Base-by-base conservation (phyloP, 2,329 filamentous ascomycete species). In the Penicillium expansum region DNA sequence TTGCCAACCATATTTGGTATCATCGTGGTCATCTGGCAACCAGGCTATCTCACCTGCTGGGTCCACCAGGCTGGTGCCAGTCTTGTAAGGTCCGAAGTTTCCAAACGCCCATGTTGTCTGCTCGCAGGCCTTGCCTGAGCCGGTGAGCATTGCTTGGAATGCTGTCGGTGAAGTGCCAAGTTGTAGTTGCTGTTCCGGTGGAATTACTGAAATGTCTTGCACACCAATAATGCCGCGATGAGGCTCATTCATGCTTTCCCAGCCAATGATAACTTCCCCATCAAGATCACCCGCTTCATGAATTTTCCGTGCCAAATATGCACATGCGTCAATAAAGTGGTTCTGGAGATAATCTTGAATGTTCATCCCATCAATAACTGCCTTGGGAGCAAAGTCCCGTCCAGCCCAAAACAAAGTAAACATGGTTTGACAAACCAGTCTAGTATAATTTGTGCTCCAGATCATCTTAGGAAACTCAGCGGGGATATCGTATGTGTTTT, bases 391-490 rank as follows among this genome's bases (percentile, higher is more conserved):
- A 78, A 97, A 97, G 67, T 95, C 91, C 61, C 82, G 86, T 35
- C 94, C 94, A 9, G 83, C 92, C 73, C 95, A 99, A 78, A 96
- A 99, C 50, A 97, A 78, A 0, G 93, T 96, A 72, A 97, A 97
- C 65, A 97, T 91, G 44, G 91, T 92, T 63, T 92, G 91, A 48
- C 88, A 90, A 3, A 89, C 92, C 48, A 97, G 80, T 24, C 94
- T 85, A 60, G 86, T 89, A 74, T 99, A 99, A 72, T 99, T 99
- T 50, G 95, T 97, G 16, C 93, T 92, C 94, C 94, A 99, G 56
- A 97, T 93, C 95, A 99, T 99, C 78, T 97, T 97, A 24, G 94
- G 94, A 64, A 93, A 99, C 1, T 87, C 83, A 27, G 87, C 87
- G 9, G 92, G 91, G 20, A 96, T 84, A 10, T 90, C 86, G 70